Base-by-base conservation (phyloP, 2,329 filamentous ascomycete species). In the Fusarium sulawesiense region DNA sequence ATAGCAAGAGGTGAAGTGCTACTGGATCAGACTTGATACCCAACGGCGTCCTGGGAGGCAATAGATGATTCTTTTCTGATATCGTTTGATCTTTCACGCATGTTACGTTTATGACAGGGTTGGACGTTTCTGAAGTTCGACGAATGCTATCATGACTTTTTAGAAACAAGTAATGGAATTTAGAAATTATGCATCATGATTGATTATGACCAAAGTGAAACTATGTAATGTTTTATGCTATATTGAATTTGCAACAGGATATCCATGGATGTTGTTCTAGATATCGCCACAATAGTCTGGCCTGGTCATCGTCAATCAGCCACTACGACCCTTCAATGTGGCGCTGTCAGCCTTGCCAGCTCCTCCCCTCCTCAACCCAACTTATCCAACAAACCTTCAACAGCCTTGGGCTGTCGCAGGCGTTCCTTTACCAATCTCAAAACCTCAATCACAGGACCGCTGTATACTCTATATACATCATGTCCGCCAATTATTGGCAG, bases 401-500 rank as follows among this genome's bases (percentile, higher is more conserved):
- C 56, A 54, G 47, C 55, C 55, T 54, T 34, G 37, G 50, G 42
- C 60, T 62, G 55, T 58, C 25, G 41, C 30, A 51, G 32, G 27
- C 30, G 47, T 37, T 14, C 41, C 16, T 20, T 18, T 29, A n/a
- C 20, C 37, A 14, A 53, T 18, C 23, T 44, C 21, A 27, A 12
- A 32, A 27, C 21, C 44, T 18, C 34, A 54, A 13, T n/a, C 23
- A 29, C 18, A 34, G 54, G 47, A 59, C 37, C 58, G 56, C 58
- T 46, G 61, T 32, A 23, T 20, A 60, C 65, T 45, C 62, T 47
- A 62, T 56, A 32, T 32, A 29, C 21, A 54, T 57, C 57, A 98
- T 98, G 95, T 93, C 95, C 34, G 93, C 94, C 78, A 98, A 95
- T 81, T 99, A 95, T 83, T 99, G 94, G 94, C 92, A 93, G 70